Evolutionary conservation across 1,284 basidiomycete species (phyloP), one percentile per base, ranked within the genome.

Genomic region (Mycena citricolor): DNA sequence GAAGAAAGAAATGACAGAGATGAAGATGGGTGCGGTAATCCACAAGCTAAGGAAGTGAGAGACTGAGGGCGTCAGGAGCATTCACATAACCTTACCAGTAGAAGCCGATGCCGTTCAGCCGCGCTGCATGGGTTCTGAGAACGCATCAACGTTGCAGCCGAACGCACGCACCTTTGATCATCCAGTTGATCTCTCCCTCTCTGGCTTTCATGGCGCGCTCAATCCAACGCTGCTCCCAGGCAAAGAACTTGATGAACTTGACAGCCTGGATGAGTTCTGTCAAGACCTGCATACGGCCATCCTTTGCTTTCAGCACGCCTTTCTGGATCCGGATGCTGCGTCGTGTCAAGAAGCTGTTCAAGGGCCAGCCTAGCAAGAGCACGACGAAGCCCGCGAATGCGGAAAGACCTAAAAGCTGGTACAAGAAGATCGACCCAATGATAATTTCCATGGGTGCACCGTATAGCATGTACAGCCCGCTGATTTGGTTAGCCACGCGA

Each of bases 301-400:
- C 94, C 5, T 89, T 71, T 0, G 90, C 82, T 10, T 79, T 74
- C 35, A 86, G 68, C 22, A 90, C 63, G 7, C 82, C 82, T 61
- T 87, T 88, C 49, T 87, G 81, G 49, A 94, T 90, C 37, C 81
- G 66, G 28, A 83, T 71, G 38, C 75, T 79, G 4, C 87, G 74
- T 46, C 67, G 71, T 8, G 82, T 73, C 35, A 91, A 62, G 47
- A 67, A 75, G 45, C 76, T 81, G 60, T 90, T 90, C 44, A 91
- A 57, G 0, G 92, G 91, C 71, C 84, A 86, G 11, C 81, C 81
- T 8, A 86, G 62, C n/a, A 86, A 48, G 4, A 95, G 67, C 14
- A 91, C 75, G n/a, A 83, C 51, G 52, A 94, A 84, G 8, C 94
- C 94, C 3, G 86, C 83, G 51, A 97, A 90, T 0, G 90, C 90